phyloP scores from a whole-genome alignment of 1,284 basidiomycete genomes.

The Exobasidium rhododendri region DNA sequence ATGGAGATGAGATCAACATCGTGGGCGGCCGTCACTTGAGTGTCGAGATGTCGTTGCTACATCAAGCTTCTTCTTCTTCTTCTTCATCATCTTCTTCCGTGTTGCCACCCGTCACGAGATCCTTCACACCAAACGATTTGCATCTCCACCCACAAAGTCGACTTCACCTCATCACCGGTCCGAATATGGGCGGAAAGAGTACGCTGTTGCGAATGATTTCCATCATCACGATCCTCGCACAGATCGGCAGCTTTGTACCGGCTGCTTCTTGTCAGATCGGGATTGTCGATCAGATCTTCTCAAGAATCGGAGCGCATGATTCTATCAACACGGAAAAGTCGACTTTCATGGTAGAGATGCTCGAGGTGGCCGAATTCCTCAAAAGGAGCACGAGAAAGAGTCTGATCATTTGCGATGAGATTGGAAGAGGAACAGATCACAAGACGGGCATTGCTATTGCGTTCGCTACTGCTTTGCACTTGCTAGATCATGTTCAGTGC shows the following conservation, averaged over 20 bases:
- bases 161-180: constrained; percentile 81
- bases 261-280: constrained; percentile 75
- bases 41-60: constrained; percentile 81
- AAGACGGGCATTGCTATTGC: constrained; percentile 89
- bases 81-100: neutral
- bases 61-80: constrained; percentile 36
- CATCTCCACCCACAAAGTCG: constrained; percentile 61
- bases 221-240: constrained; percentile 83
- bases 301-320: constrained; percentile 91
- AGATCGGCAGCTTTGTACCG: constrained; percentile 88
- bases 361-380: constrained; percentile 61
- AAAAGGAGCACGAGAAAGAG: constrained; percentile 62
- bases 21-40: constrained; percentile 82
- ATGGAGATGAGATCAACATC: constrained; percentile 62
- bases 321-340: constrained; percentile 87
- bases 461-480: constrained; percentile 80
- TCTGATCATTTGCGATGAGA: constrained; percentile 62
- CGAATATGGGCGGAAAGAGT: constrained; percentile 92
- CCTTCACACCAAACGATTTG: constrained; percentile 10
- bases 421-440: constrained; percentile 89
- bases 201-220: constrained; percentile 89
- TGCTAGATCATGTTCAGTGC: constrained; percentile 71
- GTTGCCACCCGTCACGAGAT: neutral
- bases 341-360: constrained; percentile 75
- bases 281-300: constrained; percentile 85